Base-by-base conservation (phyloP, 2,329 filamentous ascomycete genomes). In the Xylaria digitata region DNA sequence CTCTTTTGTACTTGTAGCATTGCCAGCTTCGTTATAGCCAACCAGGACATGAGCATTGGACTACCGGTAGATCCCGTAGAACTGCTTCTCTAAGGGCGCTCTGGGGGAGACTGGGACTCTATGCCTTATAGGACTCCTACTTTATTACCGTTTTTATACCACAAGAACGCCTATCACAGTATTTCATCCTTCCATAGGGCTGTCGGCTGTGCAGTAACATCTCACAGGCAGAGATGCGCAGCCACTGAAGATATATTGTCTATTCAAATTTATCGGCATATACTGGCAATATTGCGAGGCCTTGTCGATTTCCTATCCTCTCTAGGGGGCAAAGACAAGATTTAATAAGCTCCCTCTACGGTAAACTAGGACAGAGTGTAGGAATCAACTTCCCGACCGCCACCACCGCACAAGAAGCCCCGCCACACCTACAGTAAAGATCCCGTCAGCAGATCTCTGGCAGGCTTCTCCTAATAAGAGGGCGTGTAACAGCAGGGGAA, bases 391-490 rank as follows among this genome's bases (percentile, higher is more conserved):
- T 58, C 64, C 70, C 68, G 64, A 65, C 49, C 68, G 64, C 49
- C 68, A 73, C 71, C 68, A 71, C 69, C 70, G 71, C 73, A 73
- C 72, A 65, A 72, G 57, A 68, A 70, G 72, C 74, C 75, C 75
- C 74, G 72, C 75, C 70, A 74, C 71, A 72, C 70, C 68, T 73
- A 74, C 71, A 73, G 68, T 72, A 71, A 73, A 70, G 66, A 73
- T 74, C 74, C 75, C 70, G 73, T 77, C 74, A 77, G 72, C 74
- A 76, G 74, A 75, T 75, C 73, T 69, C 73, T 69, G 58, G 69
- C 68, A 70, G 70, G 67, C 70, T 72, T 67, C 50, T 73, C 69
- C 68, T 73, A 67, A 72, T 74, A 74, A 72, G 72, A 70, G 68
- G 71, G 57, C 62, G 68, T 69, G 71, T 68, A 67, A 72, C 56